phyloP scores from a whole-genome alignment of 768 basidiomycete species.

The Psilocybe subaeruginosa region DNA sequence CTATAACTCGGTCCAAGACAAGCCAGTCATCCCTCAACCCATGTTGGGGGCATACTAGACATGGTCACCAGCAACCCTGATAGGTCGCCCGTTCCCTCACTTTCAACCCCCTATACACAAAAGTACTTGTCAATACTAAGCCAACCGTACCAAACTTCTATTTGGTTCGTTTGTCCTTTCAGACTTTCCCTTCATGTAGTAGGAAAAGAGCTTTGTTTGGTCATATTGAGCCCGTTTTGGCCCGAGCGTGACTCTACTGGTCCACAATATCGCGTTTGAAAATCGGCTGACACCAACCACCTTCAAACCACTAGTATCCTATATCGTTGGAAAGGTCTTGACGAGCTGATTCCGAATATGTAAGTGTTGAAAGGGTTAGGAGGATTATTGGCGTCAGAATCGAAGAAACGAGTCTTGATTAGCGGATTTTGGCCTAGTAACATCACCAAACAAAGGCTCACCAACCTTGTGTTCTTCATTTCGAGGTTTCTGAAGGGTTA shows the following conservation, averaged over 20 bases:
- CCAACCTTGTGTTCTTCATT: not conserved
- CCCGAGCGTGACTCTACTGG: slow-evolving; percentile 17
- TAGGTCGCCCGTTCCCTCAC: not conserved
- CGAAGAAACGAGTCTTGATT: not conserved
- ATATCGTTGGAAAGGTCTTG: slow-evolving; percentile 1
- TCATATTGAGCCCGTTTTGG: slow-evolving; percentile 20
- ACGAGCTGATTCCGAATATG: not conserved
- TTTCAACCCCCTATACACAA: slow-evolving; percentile 14
- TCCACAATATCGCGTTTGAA: slow-evolving; percentile 21
- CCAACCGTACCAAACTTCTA: slow-evolving; percentile 6
- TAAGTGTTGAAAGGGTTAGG: not conserved
- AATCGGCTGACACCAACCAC: slow-evolving; percentile 2
- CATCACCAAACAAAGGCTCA: not conserved
- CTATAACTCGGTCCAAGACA: slow-evolving; percentile 36
- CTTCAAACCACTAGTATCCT: not conserved
- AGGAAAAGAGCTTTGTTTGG: slow-evolving; percentile 30
- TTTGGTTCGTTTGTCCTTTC: slow-evolving; percentile 16
- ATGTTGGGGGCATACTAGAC: slow-evolving; percentile 24
- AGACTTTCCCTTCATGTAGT: slow-evolving; percentile 29
- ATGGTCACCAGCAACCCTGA: not conserved
- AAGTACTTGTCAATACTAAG: slow-evolving; percentile 11
- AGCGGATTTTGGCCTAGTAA: not conserved
- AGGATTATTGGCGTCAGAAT: not conserved
- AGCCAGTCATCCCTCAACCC: slow-evolving; percentile 32
- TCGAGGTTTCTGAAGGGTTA: not conserved